These are phyloP conservation scores for Gastrolobium villosum DNA, from an alignment of 306 rosid species.

Conservation along the genomic window DNA sequence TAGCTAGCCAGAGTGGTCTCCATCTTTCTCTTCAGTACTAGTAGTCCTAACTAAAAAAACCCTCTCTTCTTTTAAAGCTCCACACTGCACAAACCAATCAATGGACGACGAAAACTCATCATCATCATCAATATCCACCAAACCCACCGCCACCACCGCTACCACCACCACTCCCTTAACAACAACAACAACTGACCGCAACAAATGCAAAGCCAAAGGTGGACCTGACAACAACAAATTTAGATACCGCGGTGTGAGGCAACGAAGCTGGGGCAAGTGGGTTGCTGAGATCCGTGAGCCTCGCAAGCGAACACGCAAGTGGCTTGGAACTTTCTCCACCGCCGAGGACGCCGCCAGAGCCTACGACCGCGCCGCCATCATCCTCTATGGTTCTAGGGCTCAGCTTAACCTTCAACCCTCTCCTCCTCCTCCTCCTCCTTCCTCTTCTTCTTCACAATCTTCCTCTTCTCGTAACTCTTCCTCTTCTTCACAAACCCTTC, in stretches of 20 bases:
- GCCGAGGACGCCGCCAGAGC: constrained; percentile 97
- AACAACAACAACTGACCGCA: background rate
- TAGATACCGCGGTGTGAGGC: constrained; percentile 77
- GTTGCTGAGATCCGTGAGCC: constrained; percentile 94
- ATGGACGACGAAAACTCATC: constrained; percentile 59
- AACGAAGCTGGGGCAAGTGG: constrained; percentile 92
- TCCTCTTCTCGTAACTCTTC: constrained; percentile 55
- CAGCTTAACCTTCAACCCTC: constrained; percentile 79
- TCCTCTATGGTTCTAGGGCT: constrained; percentile 88
- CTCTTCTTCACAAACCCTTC: constrained; percentile 68
- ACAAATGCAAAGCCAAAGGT: constrained; percentile 68
- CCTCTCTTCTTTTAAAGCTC: constrained; percentile 33
- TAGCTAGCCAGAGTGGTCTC: constrained; percentile 10
- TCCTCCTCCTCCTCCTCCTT: too few relatives aligned
- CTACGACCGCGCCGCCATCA: constrained; percentile 92
- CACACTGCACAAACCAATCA: constrained; percentile 27
- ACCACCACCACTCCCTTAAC: constrained; percentile 26
- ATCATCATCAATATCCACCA: constrained; percentile 6
- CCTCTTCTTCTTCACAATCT: constrained; percentile 49
- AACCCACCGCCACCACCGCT: constrained; percentile 37
- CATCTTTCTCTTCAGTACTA: constrained; percentile 29
- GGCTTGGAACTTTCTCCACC: constrained; percentile 96
- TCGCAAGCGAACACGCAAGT: constrained; percentile 82
- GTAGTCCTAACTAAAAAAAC: background rate
- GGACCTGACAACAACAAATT: constrained; percentile 86